These are phyloP conservation scores for Penicillium sp. DNA, from an alignment of 2,329 filamentous ascomycete genomes.

Conservation along the genomic window DNA sequence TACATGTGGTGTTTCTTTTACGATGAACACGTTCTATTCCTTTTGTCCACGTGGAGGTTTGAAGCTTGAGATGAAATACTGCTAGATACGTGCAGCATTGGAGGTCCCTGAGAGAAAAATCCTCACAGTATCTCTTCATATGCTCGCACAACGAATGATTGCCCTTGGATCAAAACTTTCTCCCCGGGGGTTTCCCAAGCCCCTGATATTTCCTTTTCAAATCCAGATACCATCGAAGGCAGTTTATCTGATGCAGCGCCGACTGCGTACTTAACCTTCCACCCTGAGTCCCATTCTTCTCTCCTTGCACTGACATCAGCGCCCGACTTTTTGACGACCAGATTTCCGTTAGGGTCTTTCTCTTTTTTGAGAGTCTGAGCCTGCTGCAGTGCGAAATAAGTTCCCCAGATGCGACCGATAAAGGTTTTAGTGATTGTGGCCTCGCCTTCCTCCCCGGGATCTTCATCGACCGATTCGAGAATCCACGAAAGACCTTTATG, in stretches of 20 bases:
- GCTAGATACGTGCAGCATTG: neutral
- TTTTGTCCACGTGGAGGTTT: neutral
- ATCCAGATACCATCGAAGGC: constrained; percentile 23
- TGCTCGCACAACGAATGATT: constrained; percentile 28
- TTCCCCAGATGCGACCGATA: constrained; percentile 33
- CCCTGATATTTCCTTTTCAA: constrained; percentile 14
- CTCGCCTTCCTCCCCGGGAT: constrained; percentile 15
- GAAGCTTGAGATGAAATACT: neutral
- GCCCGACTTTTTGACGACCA: constrained; percentile 23
- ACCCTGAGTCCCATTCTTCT: constrained; percentile 29
- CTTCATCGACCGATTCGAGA: constrained; percentile 26
- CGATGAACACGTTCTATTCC: neutral
- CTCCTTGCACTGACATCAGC: constrained; percentile 30
- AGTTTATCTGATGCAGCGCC: constrained; percentile 15
- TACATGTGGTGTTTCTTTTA: neutral
- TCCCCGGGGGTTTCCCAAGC: constrained; percentile 20
- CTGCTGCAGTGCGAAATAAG: constrained; percentile 33
- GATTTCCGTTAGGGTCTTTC: constrained; percentile 8
- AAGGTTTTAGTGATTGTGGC: constrained; percentile 30
- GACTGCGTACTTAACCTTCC: constrained; percentile 21
- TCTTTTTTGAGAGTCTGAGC: constrained; percentile 18
- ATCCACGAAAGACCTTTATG: constrained; percentile 31
- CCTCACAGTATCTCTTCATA: constrained; percentile 24
- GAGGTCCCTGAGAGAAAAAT: neutral
- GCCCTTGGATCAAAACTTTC: constrained; percentile 19